Base-by-base conservation (phyloP, 2,329 filamentous ascomycete genomes). In the Claviceps maximensis region DNA sequence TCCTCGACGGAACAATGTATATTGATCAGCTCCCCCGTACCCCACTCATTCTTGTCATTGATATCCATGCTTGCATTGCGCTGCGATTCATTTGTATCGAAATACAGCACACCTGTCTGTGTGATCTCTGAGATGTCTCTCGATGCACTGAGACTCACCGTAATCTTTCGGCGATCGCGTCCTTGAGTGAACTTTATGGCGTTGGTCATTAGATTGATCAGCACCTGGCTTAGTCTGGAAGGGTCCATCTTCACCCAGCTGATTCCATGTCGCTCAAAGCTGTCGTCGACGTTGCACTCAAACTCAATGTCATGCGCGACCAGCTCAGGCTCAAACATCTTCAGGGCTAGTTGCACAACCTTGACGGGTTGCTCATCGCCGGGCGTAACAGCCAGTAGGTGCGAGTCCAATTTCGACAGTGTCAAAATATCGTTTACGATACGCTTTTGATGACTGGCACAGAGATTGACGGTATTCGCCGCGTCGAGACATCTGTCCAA, bases 271-370 rank as follows among this genome's bases (percentile, higher is more conserved):
- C 78, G 72, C 15, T 77, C 72, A 63, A 86, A 88, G 0, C 82
- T 83, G 46, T 83, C 75, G 58, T 87, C 82, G 42, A 89, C 77
- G 1, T 75, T 73, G 58, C 89, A 86, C 41, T 82, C 76, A 66
- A 89, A 79, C 51, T 80, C 74, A 55, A 91, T 90, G 45, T 82
- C 80, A 54, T 87, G 84, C 8, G 82, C 82, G 47, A 80, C 74
- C 15, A 91, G 69, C 63, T 91, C 86, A 9, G 83, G 76, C 66
- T 89, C 85, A 59, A 89, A 89, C 81, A 91, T 88, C 64, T 87
- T 87, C 45, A 88, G 68, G 1, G 84, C 83, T 36, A 80, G 74
- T 57, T 84, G 78, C 2, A 87, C 81, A 8, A 87, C 79, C 25
- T 79, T 75, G 38, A 86, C 67, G 0, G 85, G 84, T 60, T 87